These are phyloP conservation scores for Lactarius tabidus DNA, from an alignment of 768 basidiomycete genomes.

Conservation along the genomic window DNA sequence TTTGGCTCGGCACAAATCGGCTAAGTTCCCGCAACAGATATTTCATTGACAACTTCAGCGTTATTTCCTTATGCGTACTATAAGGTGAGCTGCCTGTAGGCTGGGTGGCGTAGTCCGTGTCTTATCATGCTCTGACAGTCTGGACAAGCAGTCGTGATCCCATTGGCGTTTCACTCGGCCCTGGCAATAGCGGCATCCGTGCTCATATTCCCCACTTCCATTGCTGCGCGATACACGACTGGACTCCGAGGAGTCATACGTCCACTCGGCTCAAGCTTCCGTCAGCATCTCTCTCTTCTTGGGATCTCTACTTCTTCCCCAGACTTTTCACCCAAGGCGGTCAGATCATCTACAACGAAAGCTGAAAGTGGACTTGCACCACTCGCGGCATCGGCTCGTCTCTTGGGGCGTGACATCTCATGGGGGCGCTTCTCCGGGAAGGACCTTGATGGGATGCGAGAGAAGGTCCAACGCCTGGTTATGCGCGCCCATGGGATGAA, in stretches of 20 bases:
- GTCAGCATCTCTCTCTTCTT: slow-evolving; percentile 46
- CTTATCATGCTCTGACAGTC: slow-evolving; percentile 34
- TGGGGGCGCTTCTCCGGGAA: slow-evolving; percentile 56
- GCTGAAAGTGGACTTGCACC: slow-evolving; percentile 50
- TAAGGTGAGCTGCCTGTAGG: slow-evolving; percentile 31
- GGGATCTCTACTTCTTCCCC: slow-evolving; percentile 39
- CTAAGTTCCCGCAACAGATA: slow-evolving; percentile 41
- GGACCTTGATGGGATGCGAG: slow-evolving; percentile 52
- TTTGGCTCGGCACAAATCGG: not conserved
- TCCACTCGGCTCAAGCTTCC: slow-evolving; percentile 45
- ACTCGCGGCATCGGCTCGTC: slow-evolving; percentile 47
- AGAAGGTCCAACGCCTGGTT: slow-evolving; percentile 45
- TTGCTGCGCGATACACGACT: slow-evolving; percentile 55
- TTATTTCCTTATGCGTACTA: slow-evolving; percentile 69
- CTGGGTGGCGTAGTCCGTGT: not conserved
- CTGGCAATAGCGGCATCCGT: slow-evolving; percentile 50
- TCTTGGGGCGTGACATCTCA: slow-evolving; percentile 56
- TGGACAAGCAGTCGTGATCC: slow-evolving; percentile 51
- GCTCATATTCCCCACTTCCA: slow-evolving; percentile 57
- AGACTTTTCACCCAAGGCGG: slow-evolving; percentile 39
- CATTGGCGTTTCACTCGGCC: slow-evolving; percentile 55
- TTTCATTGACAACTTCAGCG: slow-evolving; percentile 50
- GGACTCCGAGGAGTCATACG: slow-evolving; percentile 45
- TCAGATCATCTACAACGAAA: slow-evolving; percentile 34
- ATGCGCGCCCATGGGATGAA: slow-evolving; percentile 60